A percentile compares a stretch with the other conserved stretches of the same genome.
These are phyloP conservation scores for Scenedesmus sp. DNA, from an alignment of 163 green algal species.

Conservation along the genomic window DNA sequence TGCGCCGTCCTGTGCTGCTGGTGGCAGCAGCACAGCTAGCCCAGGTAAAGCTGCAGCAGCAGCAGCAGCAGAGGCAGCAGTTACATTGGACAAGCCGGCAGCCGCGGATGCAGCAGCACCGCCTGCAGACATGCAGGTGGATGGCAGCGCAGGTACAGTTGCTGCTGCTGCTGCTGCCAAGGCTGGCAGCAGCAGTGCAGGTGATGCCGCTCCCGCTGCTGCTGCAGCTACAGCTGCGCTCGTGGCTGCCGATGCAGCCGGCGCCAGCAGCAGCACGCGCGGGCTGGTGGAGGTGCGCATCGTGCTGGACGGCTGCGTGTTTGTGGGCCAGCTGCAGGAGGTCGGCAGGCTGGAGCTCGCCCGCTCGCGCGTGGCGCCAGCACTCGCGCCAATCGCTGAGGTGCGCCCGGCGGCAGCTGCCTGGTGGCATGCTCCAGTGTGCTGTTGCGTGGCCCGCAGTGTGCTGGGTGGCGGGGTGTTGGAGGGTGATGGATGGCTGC, in stretches of 20 bases:
- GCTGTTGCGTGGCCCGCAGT: no score
- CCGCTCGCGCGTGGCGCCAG: neutral
- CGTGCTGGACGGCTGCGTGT: conserved; percentile 48
- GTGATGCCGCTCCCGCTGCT: neutral
- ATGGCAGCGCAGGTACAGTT: neutral
- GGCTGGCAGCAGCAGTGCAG: conserved; percentile 10
- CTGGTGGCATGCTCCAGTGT: no score
- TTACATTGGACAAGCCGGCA: neutral
- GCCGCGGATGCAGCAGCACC: neutral
- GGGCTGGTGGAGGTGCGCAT: conserved; percentile 36
- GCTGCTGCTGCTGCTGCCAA: neutral
- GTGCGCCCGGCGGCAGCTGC: neutral
- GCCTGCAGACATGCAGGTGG: neutral
- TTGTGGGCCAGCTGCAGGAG: conserved; percentile 37
- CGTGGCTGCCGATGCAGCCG: neutral
- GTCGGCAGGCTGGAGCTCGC: neutral
- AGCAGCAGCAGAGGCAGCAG: neutral
- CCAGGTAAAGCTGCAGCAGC: neutral
- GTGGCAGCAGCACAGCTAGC: neutral
- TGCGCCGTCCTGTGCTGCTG: neutral
- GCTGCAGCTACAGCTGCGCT: neutral
- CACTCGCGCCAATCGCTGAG: neutral
- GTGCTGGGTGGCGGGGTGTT: neutral
- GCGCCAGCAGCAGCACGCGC: neutral
- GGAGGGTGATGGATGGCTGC: no score